Base-by-base conservation (phyloP, 306 rosid species). In the Begonia peltatifolia region DNA sequence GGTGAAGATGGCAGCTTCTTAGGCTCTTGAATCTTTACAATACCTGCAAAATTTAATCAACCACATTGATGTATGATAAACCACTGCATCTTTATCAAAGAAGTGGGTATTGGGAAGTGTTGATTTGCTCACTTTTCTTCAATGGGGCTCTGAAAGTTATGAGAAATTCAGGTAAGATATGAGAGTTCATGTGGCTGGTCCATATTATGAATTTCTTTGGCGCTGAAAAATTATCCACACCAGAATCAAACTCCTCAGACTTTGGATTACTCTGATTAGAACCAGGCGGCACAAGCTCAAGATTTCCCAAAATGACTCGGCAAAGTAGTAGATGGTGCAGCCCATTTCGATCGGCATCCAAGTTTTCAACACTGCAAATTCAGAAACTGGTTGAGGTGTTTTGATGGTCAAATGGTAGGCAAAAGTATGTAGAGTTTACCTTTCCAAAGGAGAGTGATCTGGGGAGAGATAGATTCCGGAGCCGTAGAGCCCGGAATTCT, bases 241-340 rank as follows among this genome's bases (percentile, higher is more conserved):
- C 95, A 0, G 95, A 83, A 76, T 86, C 96, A 41, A 63, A 83
- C 9, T 72, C 82, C 6, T 67, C 70, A 1, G 82, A 78, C 59
- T 84, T 76, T 42, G 88, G 78, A 59, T 63, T 70, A 15, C 68
- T 56, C 74, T 81, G 93, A 1, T 63, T 38, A 17, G 93, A 71
- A 25, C 79, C 92, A 11, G 70, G 63, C 10, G 50, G 57, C 23
- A 90, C 86, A 47, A 73, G 53, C 72, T 86, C 96, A 12, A 50
- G 17, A 58, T 63, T 90, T 57, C 99, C 99, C 74, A 90, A 10
- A 55, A 83, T 75, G 12, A 81, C 99, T 16, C 96, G 94, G 46
- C 94, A 83, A 25, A 92, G 60, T 66, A 92, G 1, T 53, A 86
- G 47, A 61, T 92, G 87, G 60, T 88, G 63, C n/a, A 81, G 36